Evolutionary conservation across 1,284 basidiomycete species (phyloP).

Genomic region (Ganoderma lucidum): DNA sequence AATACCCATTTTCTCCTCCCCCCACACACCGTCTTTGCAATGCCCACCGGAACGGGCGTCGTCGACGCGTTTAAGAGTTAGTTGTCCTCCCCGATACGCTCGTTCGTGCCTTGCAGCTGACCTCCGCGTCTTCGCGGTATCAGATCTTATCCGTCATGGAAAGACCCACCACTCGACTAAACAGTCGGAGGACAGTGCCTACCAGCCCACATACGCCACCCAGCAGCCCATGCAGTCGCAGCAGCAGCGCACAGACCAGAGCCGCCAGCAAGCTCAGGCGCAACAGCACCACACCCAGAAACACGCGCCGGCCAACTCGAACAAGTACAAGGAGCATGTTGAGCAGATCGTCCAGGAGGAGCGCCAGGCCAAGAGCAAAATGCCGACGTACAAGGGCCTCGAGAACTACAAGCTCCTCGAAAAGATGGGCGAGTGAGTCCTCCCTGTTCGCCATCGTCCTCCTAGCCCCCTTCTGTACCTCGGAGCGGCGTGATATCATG

Average conservation of each 20-base stretch:
- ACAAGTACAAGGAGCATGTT: constrained; percentile 62
- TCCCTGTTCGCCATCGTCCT: constrained; percentile 14
- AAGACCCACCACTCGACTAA: constrained; percentile 65
- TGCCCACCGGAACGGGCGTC: constrained; percentile 45
- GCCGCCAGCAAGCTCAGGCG: constrained; percentile 38
- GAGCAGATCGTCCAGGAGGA: constrained; percentile 85
- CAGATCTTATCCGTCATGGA: constrained; percentile 87
- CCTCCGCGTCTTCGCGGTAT: constrained; percentile 9
- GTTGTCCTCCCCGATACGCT: constrained; percentile 20
- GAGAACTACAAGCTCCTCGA: constrained; percentile 85
- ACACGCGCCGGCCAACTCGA: constrained; percentile 40
- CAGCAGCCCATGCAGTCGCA: constrained; percentile 39
- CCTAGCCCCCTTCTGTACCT: background rate
- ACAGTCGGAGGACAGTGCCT: constrained; percentile 43
- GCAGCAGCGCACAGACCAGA: constrained; percentile 41
- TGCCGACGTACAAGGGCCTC: constrained; percentile 87
- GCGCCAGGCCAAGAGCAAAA: constrained; percentile 73
- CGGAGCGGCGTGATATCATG: constrained; percentile 1
- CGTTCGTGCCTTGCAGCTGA: constrained; percentile 21
- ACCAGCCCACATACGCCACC: constrained; percentile 36
- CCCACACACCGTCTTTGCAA: constrained; percentile 23
- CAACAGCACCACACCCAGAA: constrained; percentile 45
- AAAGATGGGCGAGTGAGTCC: constrained; percentile 95
- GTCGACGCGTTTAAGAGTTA: constrained; percentile 47
- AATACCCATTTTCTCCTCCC: constrained; percentile 21